Base-by-base conservation (phyloP, 176 grass and related monocot species). In the Zea mays region DNA sequence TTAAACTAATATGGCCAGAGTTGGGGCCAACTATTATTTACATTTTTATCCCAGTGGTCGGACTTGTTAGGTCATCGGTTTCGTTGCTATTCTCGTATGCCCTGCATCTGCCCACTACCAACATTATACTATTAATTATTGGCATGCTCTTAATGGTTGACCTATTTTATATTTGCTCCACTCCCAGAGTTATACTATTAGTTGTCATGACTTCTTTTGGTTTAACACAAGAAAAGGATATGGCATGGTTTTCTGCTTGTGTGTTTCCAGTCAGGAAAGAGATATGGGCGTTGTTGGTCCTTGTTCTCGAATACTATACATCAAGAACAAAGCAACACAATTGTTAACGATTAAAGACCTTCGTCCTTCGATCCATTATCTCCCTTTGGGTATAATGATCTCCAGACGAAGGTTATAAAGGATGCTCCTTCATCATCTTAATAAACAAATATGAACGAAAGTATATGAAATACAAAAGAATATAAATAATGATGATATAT, bases 1-100 rank as follows among this genome's bases (percentile, higher is more conserved):
- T 82, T 73, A 82, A 63, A 82, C 73, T 48, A 41, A 41, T 71
- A 34, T 20, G 11, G 37, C 41, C 44, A 68, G 47, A 47, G 10
- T 33, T 46, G 67, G n/a, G 5, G 1, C 44, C 65, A 21, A 43
- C 11, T 55, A 5, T 74, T 40, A 2, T 46, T 45, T 52, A 5
- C 15, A 37, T 71, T 76, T 15, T 69, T 51, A 61, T 59, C 3
- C 19, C 7, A 36, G 7, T 43, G 51, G 52, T 3, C 15, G 7
- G 10, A 73, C 44, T 43, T 66, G 33, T 50, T 72, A 48, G 17
- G 27, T n/a, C 9, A 44, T 9, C 42, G 16, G 8, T 46, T 79
- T 59, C 14, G 11, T 15, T 36, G 27, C 27, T 27, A 27, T 27
- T 27, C 27, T 27, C 27, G 27, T 62, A 19, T 62, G 15, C 4